Conservation (phyloP, 768 basidiomycete species). For the Mycena rosella region DNA sequence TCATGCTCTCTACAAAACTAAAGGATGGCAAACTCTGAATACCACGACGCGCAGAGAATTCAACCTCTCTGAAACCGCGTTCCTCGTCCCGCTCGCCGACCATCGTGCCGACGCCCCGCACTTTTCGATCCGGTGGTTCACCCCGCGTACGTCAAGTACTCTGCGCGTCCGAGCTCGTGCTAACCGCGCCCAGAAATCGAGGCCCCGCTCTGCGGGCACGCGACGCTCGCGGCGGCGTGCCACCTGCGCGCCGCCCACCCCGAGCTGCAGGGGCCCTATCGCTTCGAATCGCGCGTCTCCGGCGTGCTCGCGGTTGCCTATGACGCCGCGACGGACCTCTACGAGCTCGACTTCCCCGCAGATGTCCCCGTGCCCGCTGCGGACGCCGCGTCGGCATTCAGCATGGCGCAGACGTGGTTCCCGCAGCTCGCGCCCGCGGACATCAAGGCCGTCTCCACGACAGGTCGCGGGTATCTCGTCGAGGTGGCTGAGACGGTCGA, state of each 20-base stretch:
- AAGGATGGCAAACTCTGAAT: too few relatives aligned
- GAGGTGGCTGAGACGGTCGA: slow-evolving; percentile 32
- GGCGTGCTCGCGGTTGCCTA: slow-evolving; percentile 32
- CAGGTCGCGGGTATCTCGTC: slow-evolving; percentile 25
- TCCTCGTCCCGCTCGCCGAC: slow-evolving; percentile 32
- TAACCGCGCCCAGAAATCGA: slow-evolving; percentile 21
- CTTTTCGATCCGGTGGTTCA: slow-evolving; percentile 35
- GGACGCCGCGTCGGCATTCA: slow-evolving; percentile 2
- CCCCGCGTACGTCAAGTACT: slow-evolving; percentile 17
- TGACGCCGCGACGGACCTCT: slow-evolving; percentile 18
- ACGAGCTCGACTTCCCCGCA: slow-evolving; percentile 34
- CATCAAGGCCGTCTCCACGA: slow-evolving; percentile 22
- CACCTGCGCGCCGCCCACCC: slow-evolving; percentile 23
- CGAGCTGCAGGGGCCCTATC: slow-evolving; percentile 33
- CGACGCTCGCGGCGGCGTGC: slow-evolving; percentile 31
- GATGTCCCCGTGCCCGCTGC: slow-evolving; percentile 26
- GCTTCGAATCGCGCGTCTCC: slow-evolving; percentile 31
- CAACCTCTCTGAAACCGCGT: slow-evolving; percentile 35
- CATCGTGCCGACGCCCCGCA: slow-evolving; percentile 31
- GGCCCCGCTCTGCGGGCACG: slow-evolving; percentile 34
- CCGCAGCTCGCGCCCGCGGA: slow-evolving; percentile 20
- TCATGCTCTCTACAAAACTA: not conserved
- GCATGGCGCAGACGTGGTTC: slow-evolving; percentile 31
- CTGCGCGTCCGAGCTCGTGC: not conserved
- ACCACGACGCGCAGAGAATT: slow-evolving; percentile 26